These are phyloP conservation scores for Mycena maculata DNA, from an alignment of 768 basidiomycete species.

Conservation along the genomic window DNA sequence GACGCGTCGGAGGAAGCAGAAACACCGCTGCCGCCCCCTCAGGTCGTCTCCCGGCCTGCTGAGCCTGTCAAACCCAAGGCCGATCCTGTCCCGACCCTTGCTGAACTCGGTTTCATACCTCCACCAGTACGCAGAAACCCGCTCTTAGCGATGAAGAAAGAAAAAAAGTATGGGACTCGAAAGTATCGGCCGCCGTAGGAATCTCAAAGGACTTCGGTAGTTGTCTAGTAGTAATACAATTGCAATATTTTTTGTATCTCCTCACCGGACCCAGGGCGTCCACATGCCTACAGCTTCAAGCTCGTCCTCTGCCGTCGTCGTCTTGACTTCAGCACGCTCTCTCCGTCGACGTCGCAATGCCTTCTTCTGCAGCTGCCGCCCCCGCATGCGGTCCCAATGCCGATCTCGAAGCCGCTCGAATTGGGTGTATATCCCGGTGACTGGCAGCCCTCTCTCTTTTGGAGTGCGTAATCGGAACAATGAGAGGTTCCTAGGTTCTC, in stretches of 20 bases:
- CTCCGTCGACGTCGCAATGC: too few relatives aligned
- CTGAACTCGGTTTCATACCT: neutral
- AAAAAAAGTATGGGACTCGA: conserved; percentile 15
- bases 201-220: neutral
- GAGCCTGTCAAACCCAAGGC: conserved; percentile 4
- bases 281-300: too few relatives aligned
- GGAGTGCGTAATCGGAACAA: conserved; percentile 22
- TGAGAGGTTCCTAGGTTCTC: too few relatives aligned
- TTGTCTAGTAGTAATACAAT: too few relatives aligned
- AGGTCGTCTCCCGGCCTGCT: neutral
- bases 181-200: neutral
- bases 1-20: conserved; percentile 18
- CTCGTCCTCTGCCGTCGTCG: neutral
- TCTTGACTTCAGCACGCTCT: neutral
- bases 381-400: too few relatives aligned
- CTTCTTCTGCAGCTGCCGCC: too few relatives aligned
- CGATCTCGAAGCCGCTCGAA: neutral
- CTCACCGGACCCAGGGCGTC: too few relatives aligned
- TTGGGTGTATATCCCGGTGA: conserved; percentile 14
- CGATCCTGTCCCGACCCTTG: too few relatives aligned
- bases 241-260: too few relatives aligned
- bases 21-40: neutral
- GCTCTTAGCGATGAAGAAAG: neutral
- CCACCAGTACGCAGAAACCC: conserved; percentile 19
- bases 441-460: conserved; percentile 22